Evolutionary conservation across 805 yeast genomes (phyloP).

Genomic region (Saccharomycopsis fermentans): DNA sequence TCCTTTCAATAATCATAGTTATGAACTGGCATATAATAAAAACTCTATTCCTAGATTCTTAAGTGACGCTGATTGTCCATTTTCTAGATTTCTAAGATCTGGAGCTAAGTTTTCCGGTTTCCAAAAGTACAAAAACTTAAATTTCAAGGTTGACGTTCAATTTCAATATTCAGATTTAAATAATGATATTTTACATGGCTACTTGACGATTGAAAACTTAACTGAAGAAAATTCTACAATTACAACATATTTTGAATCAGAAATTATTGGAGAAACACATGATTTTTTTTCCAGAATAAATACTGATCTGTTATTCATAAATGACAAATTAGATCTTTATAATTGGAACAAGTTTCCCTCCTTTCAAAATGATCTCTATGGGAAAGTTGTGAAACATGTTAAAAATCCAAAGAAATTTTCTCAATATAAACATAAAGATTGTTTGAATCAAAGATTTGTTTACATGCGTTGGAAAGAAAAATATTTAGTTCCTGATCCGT

Average conservation of each 20-base stretch:
- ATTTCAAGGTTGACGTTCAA: conserved; percentile 45
- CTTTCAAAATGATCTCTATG: conserved; percentile 8
- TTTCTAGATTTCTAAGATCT: conserved; percentile 20
- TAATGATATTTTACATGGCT: conserved; percentile 43
- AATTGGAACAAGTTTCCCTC: conserved; percentile 15
- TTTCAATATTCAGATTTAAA: conserved; percentile 46
- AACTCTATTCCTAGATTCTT: neutral
- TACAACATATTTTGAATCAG: conserved; percentile 66
- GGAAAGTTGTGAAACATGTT: conserved; percentile 1
- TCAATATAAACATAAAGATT: conserved; percentile 23
- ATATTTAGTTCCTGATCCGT: conserved; percentile 73
- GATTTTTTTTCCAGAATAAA: conserved; percentile 29
- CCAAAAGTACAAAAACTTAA: conserved; percentile 27
- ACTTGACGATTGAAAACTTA: conserved; percentile 55
- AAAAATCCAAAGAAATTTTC: neutral
- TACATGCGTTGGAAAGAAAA: conserved; percentile 96
- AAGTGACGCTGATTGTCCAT: neutral
- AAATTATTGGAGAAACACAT: conserved; percentile 44
- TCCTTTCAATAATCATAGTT: no score
- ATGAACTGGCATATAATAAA: neutral
- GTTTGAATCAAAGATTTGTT: conserved; percentile 36
- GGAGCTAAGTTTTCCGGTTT: conserved; percentile 26
- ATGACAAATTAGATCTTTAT: conserved; percentile 11
- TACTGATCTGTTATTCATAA: neutral
- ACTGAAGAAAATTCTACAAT: conserved; percentile 60